These are phyloP conservation scores for Adansonia rubrostipa DNA, from an alignment of 441 rosid genomes.

Conservation along the genomic window DNA sequence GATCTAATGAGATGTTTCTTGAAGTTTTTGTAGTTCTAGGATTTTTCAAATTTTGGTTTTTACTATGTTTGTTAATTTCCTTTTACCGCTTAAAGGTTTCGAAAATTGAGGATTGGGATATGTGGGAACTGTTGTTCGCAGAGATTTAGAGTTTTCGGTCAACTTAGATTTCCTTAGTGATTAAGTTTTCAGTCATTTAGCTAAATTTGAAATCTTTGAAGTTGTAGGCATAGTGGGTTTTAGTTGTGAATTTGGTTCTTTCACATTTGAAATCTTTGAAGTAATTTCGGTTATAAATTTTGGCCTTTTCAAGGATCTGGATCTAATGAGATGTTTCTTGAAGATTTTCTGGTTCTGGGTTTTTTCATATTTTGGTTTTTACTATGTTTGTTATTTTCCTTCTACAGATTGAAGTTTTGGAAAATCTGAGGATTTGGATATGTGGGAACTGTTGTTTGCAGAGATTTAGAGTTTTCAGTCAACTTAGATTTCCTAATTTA, in stretches of 20 bases:
- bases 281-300: background rate
- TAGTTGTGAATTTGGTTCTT: constrained; percentile 13
- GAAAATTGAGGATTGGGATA: constrained; percentile 20
- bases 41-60: constrained; percentile 8
- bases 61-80: constrained; percentile 6
- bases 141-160: constrained; percentile 27
- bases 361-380: constrained; percentile 10
- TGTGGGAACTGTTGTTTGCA: constrained; percentile 21
- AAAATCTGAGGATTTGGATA: constrained; percentile 21
- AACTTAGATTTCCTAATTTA: constrained; percentile 15
- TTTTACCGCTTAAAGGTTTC: constrained; percentile 17
- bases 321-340: constrained; percentile 13
- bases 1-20: background rate
- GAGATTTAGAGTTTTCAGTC: constrained; percentile 28
- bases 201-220: constrained; percentile 8
- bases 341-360: constrained; percentile 14
- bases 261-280: background rate
- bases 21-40: constrained; percentile 11
- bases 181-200: constrained; percentile 21
- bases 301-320: background rate
- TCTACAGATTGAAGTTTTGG: constrained; percentile 13
- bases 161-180: constrained; percentile 17
- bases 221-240: constrained; percentile 18
- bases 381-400: constrained; percentile 6
- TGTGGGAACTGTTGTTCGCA: constrained; percentile 21